Evolutionary conservation across 768 basidiomycete genomes (phyloP).

Genomic region (Kwoniella heveanensis): DNA sequence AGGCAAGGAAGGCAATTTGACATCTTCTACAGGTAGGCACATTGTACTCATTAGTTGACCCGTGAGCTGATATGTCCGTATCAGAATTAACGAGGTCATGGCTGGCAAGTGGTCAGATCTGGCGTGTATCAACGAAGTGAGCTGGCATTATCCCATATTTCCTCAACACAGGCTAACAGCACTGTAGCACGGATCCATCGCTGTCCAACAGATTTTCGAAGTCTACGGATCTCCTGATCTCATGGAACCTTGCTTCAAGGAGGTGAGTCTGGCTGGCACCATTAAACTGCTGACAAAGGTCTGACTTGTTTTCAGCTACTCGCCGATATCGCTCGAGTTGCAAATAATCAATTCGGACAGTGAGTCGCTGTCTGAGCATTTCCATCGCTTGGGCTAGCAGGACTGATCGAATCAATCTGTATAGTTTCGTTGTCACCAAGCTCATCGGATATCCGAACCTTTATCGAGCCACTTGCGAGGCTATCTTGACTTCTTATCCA

Average conservation of each 20-base stretch:
- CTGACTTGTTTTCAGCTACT: slow-evolving; percentile 35
- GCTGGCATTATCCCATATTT: not conserved
- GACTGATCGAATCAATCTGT: too few relatives aligned
- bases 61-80: not conserved
- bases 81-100: slow-evolving; percentile 48
- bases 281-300: too few relatives aligned
- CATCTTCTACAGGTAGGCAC: slow-evolving; percentile 40
- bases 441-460: slow-evolving; percentile 41
- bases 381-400: too few relatives aligned
- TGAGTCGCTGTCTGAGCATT: slow-evolving; percentile 31
- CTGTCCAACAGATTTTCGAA: slow-evolving; percentile 54
- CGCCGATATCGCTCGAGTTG: slow-evolving; percentile 41
- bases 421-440: slow-evolving; percentile 53
- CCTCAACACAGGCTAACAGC: too few relatives aligned
- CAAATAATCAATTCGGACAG: slow-evolving; percentile 54
- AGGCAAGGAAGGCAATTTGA: slow-evolving; percentile 30
- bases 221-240: slow-evolving; percentile 43
- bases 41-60: too few relatives aligned
- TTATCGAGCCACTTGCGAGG: slow-evolving; percentile 36
- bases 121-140: slow-evolving; percentile 50
- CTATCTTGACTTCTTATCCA: slow-evolving; percentile 44
- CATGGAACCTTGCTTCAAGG: slow-evolving; percentile 48
- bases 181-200: slow-evolving; percentile 44
- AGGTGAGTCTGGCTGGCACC: slow-evolving; percentile 26
- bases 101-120: slow-evolving; percentile 46